A percentile compares a stretch with the other conserved stretches of the same genome.
Conservation (phyloP, 73 alveolate species). For the Blepharisma stoltei region DNA sequence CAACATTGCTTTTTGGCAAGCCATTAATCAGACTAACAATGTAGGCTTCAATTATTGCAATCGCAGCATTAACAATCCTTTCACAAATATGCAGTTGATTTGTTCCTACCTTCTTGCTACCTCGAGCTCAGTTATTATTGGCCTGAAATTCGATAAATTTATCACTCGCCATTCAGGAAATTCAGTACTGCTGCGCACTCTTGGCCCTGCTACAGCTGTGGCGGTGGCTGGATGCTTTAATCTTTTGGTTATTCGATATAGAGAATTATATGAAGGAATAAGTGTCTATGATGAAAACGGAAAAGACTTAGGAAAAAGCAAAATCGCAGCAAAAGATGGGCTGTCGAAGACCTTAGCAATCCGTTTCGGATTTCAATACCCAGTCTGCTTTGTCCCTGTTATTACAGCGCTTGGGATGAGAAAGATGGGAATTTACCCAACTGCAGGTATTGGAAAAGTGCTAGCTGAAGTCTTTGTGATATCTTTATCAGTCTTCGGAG, state of each 20-base stretch:
- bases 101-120: slow-evolving; percentile 53
- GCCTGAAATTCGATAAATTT: slow-evolving; percentile 41
- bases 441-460: slow-evolving; percentile 34
- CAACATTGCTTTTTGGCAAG: slow-evolving; percentile 57
- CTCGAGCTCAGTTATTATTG: slow-evolving; percentile 40
- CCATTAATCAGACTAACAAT: slow-evolving; percentile 59
- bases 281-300: slow-evolving; percentile 54
- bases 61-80: slow-evolving; percentile 48
- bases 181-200: slow-evolving; percentile 37
- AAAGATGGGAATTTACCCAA: slow-evolving; percentile 43
- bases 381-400: slow-evolving; percentile 53
- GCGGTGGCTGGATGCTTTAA: slow-evolving; percentile 66
- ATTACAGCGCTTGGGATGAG: slow-evolving; percentile 38
- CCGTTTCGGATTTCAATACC: slow-evolving; percentile 53
- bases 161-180: slow-evolving; percentile 36
- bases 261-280: slow-evolving; percentile 57
- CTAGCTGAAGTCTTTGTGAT: slow-evolving; percentile 39
- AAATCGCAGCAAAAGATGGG: slow-evolving; percentile 51
- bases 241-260: slow-evolving; percentile 54
- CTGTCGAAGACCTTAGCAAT: slow-evolving; percentile 50
- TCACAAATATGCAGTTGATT: slow-evolving; percentile 34
- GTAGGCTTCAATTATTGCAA: slow-evolving; percentile 64
- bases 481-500: slow-evolving; percentile 37
- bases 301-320: slow-evolving; percentile 48
- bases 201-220: slow-evolving; percentile 56